Conservation (phyloP, 768 basidiomycete genomes). For the Collybia nuda region DNA sequence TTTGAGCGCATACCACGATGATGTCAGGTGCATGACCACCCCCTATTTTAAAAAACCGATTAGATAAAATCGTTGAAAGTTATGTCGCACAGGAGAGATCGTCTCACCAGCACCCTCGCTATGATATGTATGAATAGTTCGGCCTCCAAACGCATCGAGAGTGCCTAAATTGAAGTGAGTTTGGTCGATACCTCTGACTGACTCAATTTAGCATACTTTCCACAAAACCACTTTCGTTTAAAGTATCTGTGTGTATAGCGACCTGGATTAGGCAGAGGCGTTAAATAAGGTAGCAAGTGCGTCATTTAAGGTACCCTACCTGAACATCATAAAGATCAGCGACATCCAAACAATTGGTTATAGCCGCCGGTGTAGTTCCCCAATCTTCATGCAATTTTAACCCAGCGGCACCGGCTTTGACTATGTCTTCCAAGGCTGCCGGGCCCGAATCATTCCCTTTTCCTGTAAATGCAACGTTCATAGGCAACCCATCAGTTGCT, state of each 20-base stretch:
- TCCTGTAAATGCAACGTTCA: conserved; percentile 95
- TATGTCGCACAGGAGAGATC: neutral
- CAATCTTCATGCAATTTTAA: conserved; percentile 98
- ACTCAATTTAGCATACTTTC: conserved; percentile 65
- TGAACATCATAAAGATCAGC: conserved; percentile 94
- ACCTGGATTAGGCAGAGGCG: conserved; percentile 38
- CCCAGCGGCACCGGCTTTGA: conserved; percentile 38
- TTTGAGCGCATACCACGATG: conserved; percentile 89
- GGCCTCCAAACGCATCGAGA: conserved; percentile 82
- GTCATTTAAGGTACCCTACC: conserved; percentile 36
- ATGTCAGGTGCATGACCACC: conserved; percentile 98
- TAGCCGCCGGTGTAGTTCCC: conserved; percentile 89
- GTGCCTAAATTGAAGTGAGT: conserved; percentile 54
- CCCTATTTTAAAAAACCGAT: conserved; percentile 36
- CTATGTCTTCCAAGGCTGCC: conserved; percentile 47
- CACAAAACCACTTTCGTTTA: conserved; percentile 97
- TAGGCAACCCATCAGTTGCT: conserved; percentile 84
- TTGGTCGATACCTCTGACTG: neutral
- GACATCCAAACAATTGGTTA: conserved; percentile 75
- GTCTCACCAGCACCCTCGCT: conserved; percentile 85
- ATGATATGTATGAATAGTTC: conserved; percentile 97
- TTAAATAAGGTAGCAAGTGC: neutral
- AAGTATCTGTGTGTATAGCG: conserved; percentile 95
- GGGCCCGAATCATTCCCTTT: conserved; percentile 92
- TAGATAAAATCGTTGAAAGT: neutral